Conservation (phyloP, 371 early-diverging fungal species). For the Rhizopus stolonifer region DNA sequence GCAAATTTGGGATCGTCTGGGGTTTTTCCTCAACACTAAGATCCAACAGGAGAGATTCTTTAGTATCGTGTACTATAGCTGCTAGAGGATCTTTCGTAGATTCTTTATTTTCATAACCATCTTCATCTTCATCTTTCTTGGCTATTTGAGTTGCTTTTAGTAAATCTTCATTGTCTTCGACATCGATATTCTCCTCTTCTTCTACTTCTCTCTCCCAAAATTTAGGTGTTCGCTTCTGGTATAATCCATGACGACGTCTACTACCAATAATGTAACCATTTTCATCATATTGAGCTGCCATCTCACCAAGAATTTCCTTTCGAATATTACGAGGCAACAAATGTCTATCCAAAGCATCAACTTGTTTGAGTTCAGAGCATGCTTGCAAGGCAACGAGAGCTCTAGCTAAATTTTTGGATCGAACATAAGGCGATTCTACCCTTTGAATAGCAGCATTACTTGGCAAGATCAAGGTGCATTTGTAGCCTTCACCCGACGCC, state of each 20-base stretch:
- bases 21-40: too few species aligned
- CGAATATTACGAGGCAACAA: constrained; percentile 56
- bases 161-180: constrained; percentile 21
- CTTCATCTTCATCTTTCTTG: background rate
- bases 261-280: constrained; percentile 53
- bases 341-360: constrained; percentile 73
- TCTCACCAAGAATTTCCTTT: constrained; percentile 42
- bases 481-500: constrained; percentile 28
- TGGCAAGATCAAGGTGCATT: constrained; percentile 62
- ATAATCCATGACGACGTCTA: constrained; percentile 37
- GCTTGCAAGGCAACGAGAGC: constrained; percentile 72
- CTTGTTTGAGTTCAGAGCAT: constrained; percentile 61
- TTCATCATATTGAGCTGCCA: constrained; percentile 39
- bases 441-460: constrained; percentile 63
- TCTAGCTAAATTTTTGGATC: constrained; percentile 67
- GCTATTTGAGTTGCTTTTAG: constrained; percentile 10
- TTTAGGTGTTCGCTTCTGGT: constrained; percentile 40
- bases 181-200: constrained; percentile 22
- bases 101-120: background rate
- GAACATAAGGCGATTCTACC: constrained; percentile 54
- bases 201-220: constrained; percentile 35
- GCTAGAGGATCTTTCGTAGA: too few species aligned
- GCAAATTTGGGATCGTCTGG: too few species aligned
- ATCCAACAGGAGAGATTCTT: too few species aligned
- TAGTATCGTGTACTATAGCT: too few species aligned